Base-by-base conservation (phyloP, 495 filamentous ascomycete genomes). In the Aspergillus asperescens region DNA sequence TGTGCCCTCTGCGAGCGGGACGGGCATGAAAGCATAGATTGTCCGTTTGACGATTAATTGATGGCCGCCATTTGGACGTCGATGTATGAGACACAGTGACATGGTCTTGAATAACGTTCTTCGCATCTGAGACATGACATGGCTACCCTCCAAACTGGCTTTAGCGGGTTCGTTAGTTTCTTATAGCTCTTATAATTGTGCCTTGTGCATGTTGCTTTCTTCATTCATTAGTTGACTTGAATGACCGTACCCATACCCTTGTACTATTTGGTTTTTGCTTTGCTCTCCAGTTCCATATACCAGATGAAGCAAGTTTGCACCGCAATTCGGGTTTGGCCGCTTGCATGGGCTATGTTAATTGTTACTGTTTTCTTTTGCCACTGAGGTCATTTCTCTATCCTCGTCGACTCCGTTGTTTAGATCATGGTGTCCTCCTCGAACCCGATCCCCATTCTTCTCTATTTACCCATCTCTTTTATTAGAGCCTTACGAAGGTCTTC, bases 1-100 rank as follows among this genome's bases (percentile, higher is more conserved):
- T 99, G 93, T 71, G 93, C 94, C 47, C 75, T 97, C 39, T 99
- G 93, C 66, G 93, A 99, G 75, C 80, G 86, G 48, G 94, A 97
- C 62, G 93, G 93, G 25, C 93, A 99, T 62, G 88, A 93, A 66
- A 95, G 90, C 62, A 89, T 94, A 53, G 88, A 94, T 66, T 97
- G 92, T 73, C 92, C 91, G 12, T 86, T 94, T 70, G 91, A 96
- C 66, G 89, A 92, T 63, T 86, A 81, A 60, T 85, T n/a, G 18
- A 15, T 41, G 43, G 12, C 31, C 27, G 16, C 32, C 20, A 39
- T 16, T 45, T 35, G n/a, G n/a, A 52, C 34, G 15, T 50, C 22
- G 29, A 48, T 49, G 35, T 56, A 55, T 53, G 55, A 48, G 34
- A 42, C 35, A 44, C 29, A 43, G 18, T 32, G 38, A 43, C 18